Base-by-base conservation (phyloP, 2,329 filamentous ascomycete genomes). In the Aspergillus sp. region DNA sequence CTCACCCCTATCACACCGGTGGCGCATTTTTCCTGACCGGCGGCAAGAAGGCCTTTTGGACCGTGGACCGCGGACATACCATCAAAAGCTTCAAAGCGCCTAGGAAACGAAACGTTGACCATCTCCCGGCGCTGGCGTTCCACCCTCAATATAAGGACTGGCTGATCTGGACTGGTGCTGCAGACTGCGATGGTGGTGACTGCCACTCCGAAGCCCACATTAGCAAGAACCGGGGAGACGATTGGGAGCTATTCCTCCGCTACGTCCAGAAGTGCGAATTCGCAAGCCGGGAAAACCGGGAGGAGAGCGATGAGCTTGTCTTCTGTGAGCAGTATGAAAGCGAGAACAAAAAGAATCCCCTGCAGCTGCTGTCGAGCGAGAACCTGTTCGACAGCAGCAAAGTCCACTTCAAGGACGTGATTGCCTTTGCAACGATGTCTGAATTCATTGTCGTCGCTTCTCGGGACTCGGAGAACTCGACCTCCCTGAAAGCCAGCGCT, bases 381-480 rank as follows among this genome's bases (percentile, higher is more conserved):
- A 78, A 93, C 49, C 86, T 80, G 61, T 93, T 93, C 51, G 63
- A 67, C 8, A 72, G 79, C 32, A 70, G 76, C 41, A 72, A 78
- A 46, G 66, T 75, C 14, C 70, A 76, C 37, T 78, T 82, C 53
- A 69, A 74, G 15, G 73, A 88, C 38, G 82, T 94, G 26, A 76
- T 81, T 46, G 80, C 82, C 45, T 96, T 93, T 59, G 89, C 86
- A 2, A 93, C 82, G 4, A 96, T 95, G 89, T 80, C 82, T 24
- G 91, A 98, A 55, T 98, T 94, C 57, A 91, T 98, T 50, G 76
- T 98, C 24, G 81, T 94, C 30, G 88, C 88, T 2, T 79, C 80
- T 4, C 72, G 72, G 29, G 66, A 74, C 40, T 50, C 53, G 4
- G 72, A 80, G 37, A 76, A 82, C 24, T 68, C 75, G 34, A 68